Evolutionary conservation across 179 eudicot genomes (phyloP).

Genomic region (Kewa caespitosa): DNA sequence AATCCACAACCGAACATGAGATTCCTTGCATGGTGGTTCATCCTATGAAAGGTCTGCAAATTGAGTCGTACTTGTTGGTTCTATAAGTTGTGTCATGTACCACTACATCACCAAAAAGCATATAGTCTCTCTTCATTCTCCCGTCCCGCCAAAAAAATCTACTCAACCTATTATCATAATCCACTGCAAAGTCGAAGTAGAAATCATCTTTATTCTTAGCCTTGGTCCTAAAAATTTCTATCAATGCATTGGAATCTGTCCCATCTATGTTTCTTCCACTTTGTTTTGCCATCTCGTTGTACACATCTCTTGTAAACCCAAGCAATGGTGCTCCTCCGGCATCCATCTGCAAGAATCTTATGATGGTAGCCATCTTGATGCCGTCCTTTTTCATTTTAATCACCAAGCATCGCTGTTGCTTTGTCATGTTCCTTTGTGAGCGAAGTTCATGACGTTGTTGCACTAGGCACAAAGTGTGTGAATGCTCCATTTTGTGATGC

Average conservation of each 20-base stretch:
- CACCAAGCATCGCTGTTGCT: neutral
- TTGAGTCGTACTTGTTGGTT: neutral
- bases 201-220: neutral
- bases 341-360: neutral
- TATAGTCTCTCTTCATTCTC: neutral
- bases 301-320: neutral
- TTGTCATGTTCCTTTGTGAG: neutral
- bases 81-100: neutral
- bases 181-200: neutral
- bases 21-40: neutral
- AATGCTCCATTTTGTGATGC: too few relatives aligned
- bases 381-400: neutral
- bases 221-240: neutral
- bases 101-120: neutral
- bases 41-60: neutral
- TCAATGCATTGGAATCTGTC: neutral
- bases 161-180: neutral
- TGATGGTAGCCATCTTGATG: neutral
- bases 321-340: neutral
- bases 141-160: neutral
- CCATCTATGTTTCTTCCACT: neutral
- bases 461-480: too few relatives aligned
- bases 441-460: neutral
- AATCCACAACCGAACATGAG: conserved; percentile 8
- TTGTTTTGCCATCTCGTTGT: neutral